These are phyloP conservation scores for Venturia asperata DNA, from an alignment of 2,329 filamentous ascomycete genomes.

Conservation along the genomic window DNA sequence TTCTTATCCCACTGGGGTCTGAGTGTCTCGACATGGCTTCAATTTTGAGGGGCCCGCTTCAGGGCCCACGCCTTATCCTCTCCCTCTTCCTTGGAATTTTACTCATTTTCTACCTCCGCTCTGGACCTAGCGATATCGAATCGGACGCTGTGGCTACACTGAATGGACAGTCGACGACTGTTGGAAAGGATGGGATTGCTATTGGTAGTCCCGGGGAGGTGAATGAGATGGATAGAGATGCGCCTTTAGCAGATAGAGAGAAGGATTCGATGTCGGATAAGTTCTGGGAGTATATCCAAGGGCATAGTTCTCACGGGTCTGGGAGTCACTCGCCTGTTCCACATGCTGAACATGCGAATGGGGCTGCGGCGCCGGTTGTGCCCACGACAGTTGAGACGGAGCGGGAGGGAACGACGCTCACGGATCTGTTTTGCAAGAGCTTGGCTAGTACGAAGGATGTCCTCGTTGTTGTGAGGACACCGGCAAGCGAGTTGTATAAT, in stretches of 20 bases:
- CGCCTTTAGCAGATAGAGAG: background rate
- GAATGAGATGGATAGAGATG: background rate
- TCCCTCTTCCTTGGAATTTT: constrained; percentile 15
- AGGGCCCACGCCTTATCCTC: constrained; percentile 17
- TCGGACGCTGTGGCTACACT: background rate
- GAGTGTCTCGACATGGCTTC: background rate
- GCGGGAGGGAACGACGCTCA: background rate
- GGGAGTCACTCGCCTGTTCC: constrained; percentile 15
- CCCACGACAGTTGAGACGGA: background rate
- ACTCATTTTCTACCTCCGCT: constrained; percentile 16
- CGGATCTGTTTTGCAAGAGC: constrained; percentile 14
- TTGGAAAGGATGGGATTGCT: background rate
- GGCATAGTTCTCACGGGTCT: constrained; percentile 15
- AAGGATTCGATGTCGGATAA: constrained; percentile 16
- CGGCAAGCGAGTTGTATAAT: constrained; percentile 18
- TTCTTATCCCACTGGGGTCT: background rate
- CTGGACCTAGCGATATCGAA: background rate
- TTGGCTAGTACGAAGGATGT: constrained; percentile 16
- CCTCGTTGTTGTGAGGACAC: constrained; percentile 21
- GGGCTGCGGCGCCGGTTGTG: background rate
- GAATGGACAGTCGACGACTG: background rate
- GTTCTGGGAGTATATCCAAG: constrained; percentile 18
- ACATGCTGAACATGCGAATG: constrained; percentile 14
- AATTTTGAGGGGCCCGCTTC: constrained; percentile 13
- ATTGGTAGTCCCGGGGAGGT: constrained; percentile 14